A percentile compares a stretch with the other conserved stretches of the same genome.
Evolutionary conservation across 192 early-diverging fungal genomes (phyloP).

Genomic region (Rhizoclosmatium globosum): DNA sequence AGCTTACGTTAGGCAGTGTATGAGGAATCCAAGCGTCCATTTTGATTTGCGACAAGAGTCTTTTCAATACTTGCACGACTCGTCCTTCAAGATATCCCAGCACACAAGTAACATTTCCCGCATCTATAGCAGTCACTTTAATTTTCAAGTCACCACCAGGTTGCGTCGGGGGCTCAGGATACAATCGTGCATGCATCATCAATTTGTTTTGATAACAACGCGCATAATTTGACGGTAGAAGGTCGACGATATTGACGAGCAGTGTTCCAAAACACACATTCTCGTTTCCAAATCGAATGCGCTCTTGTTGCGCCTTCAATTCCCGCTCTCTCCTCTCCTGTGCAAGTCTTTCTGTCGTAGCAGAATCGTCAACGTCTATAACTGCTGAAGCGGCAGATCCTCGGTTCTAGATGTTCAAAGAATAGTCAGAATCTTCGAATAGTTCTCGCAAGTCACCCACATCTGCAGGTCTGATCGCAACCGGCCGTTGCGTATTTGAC

Average conservation of each 20-base stretch:
- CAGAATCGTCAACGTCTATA: slow-evolving; percentile 49
- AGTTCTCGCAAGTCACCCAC: too few species aligned
- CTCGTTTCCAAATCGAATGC: background rate
- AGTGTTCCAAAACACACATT: slow-evolving; percentile 44
- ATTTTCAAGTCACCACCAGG: slow-evolving; percentile 5
- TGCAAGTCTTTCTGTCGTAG: slow-evolving; percentile 26
- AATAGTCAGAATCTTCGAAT: too few species aligned
- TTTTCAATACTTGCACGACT: slow-evolving; percentile 1
- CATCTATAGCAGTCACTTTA: background rate
- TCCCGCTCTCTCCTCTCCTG: slow-evolving; percentile 1
- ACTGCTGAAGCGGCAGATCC: slow-evolving; percentile 19
- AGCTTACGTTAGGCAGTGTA: background rate
- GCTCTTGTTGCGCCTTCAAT: background rate
- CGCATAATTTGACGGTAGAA: slow-evolving; percentile 29
- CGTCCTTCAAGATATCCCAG: slow-evolving; percentile 8
- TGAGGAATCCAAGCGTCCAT: slow-evolving; percentile 21
- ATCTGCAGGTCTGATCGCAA: too few species aligned
- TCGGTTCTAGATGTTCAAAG: too few species aligned
- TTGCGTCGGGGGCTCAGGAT: background rate
- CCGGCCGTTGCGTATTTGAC: too few species aligned
- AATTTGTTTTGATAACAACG: slow-evolving; percentile 20
- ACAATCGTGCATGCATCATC: slow-evolving; percentile 35
- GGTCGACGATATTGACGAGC: slow-evolving; percentile 3
- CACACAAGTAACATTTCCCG: background rate
- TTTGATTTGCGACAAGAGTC: slow-evolving; percentile 1